Base-by-base conservation (phyloP, 2,329 filamentous ascomycete genomes). In the Albifimbria verrucaria region DNA sequence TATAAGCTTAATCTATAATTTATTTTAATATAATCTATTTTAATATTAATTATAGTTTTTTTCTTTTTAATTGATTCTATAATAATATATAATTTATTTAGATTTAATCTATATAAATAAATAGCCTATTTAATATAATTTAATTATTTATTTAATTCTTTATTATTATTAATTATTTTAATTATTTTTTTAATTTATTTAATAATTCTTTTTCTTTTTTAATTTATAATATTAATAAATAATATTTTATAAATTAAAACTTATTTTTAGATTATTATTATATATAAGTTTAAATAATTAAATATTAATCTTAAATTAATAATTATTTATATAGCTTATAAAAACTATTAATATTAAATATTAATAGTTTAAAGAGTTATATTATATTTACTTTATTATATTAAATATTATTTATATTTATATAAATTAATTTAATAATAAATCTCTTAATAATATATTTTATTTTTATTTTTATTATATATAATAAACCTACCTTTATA, bases 91-190 rank as follows among this genome's bases (percentile, higher is more conserved):
- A 22, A 45, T n/a, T 44, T 44, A 45, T 20, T 49, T 17, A n/a
- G 24, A 12, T 49, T 49, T 26, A n/a, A 49, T 49, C 47, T 28
- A 28, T 23, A 26, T 49, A 51, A 51, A 24, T 44, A 42, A 45
- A 44, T 18, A 44, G 20, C 21, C 25, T 20, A 26, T 18, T n/a
- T 18, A 48, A 48, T 5, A 10, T 48, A 12, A 20, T 24, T 11
- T 46, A 46, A 32, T n/a, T 49, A 21, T 49, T 48, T 18, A 23
- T 46, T 46, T 46, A 20, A 10, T 22, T 20, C 22, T 24, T 22
- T 20, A 11, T 24, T 22, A 22, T 20, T 22, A 22, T 46, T 20
- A 6, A 22, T 15, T 32, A 32, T 15, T 32, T 32, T 32, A 32
- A 32, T 32, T 32, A 32, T 32, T 15, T 32, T 7, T 7, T 32